Evolutionary conservation across 805 yeast species (phyloP), one percentile per base, ranked within the genome.

Genomic region (Kazachstania psychrophila): DNA sequence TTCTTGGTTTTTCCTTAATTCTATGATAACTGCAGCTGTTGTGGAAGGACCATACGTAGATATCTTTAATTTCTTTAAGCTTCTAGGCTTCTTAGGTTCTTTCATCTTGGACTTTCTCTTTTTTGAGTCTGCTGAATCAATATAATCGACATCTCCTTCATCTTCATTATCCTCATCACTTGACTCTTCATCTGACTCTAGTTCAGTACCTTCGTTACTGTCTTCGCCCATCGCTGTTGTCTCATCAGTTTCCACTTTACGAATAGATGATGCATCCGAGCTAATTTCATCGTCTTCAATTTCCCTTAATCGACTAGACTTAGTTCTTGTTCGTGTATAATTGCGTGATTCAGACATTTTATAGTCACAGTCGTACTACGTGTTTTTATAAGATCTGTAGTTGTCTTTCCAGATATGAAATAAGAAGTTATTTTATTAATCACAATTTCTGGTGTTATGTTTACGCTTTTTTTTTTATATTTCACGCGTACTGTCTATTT

Each of bases 261-360:
- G 28, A 23, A 37, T 42, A 19, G 34, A 39, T 7, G 44, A 29
- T 19, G 37, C 46, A 32, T 37, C 30, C 20, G 23, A 9, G n/a
- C 20, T 26, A 10, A 18, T 15, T 7, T 27, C 33, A 10, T 32
- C 40, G 14, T 23, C 15, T 9, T 30, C 24, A 15, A 34, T 43
- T 7, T 28, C 46, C 24, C 27, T 38, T 14, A 28, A 26, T n/a
- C 33, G 23, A 5, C 41, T 39, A 3, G 51, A 43, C 31, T 40
- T 49, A 13, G 46, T 46, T 29, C 51, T 44, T 12, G 47, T 34
- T 29, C 60, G 45, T 2, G 48, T 31, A 1, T 58, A 53, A 68
- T 69, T 28, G 64, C 76, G 60, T 64, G 61, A 37, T 12, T 37
- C 43, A 13, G 57, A 38, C 60, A 53, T 54, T 13, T 13, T n/a